Evolutionary conservation across 2,329 filamentous ascomycete species (phyloP).

Genomic region (Laburnicola sp.): DNA sequence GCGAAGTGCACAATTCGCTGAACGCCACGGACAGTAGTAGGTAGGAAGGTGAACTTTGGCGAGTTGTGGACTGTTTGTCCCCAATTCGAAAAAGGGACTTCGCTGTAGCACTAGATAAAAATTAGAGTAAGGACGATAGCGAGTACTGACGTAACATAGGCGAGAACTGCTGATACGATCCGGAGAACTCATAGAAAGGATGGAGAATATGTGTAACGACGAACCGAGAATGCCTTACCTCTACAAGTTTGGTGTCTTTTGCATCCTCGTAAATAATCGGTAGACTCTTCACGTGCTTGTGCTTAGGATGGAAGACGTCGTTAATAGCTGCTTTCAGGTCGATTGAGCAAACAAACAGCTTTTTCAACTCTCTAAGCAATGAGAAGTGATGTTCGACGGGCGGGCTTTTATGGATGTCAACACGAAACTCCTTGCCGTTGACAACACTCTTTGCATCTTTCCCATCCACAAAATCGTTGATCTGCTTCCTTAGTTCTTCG

Average conservation of each 20-base stretch:
- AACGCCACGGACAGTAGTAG: slow-evolving; percentile 47
- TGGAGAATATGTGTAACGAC: too few relatives aligned
- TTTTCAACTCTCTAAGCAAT: slow-evolving; percentile 20
- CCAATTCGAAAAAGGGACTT: slow-evolving; percentile 48
- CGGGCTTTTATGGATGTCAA: slow-evolving; percentile 32
- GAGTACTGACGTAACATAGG: too few relatives aligned
- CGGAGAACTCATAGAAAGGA: not conserved
- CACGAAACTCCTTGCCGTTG: slow-evolving; percentile 26
- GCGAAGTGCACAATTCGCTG: slow-evolving; percentile 49
- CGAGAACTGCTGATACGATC: too few relatives aligned
- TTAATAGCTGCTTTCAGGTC: slow-evolving; percentile 23
- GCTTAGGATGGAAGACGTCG: slow-evolving; percentile 26
- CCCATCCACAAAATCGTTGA: slow-evolving; percentile 37
- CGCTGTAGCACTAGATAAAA: slow-evolving; percentile 17
- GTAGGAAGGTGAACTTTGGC: slow-evolving; percentile 49
- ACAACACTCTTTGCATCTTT: slow-evolving; percentile 27
- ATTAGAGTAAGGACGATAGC: not conserved
- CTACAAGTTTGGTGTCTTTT: slow-evolving; percentile 35
- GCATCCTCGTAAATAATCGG: slow-evolving; percentile 40
- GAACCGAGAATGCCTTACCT: slow-evolving; percentile 25
- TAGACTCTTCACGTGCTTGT: slow-evolving; percentile 25
- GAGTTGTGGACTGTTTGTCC: slow-evolving; percentile 46
- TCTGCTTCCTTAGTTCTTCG: slow-evolving; percentile 28
- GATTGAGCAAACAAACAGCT: slow-evolving; percentile 14
- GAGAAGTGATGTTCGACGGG: slow-evolving; percentile 40